These are phyloP conservation scores for Psilocybe cyanescens DNA, from an alignment of 768 basidiomycete genomes.

Conservation along the genomic window DNA sequence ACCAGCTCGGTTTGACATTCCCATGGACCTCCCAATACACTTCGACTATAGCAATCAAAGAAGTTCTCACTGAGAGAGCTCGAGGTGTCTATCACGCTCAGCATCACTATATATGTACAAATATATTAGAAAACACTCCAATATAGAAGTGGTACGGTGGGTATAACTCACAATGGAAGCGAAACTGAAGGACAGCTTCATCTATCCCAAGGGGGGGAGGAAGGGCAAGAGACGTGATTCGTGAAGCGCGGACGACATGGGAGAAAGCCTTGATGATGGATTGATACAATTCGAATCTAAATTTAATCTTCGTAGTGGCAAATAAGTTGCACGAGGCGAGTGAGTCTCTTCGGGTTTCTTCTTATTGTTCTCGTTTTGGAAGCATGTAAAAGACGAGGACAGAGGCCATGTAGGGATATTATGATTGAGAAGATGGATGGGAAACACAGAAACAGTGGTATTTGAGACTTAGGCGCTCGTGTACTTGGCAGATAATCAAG, in stretches of 20 bases:
- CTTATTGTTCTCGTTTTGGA: background rate
- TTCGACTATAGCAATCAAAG: background rate
- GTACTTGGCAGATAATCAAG: background rate
- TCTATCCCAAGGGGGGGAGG: constrained; percentile 1
- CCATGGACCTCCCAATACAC: background rate
- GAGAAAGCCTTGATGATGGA: constrained; percentile 4
- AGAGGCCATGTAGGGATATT: background rate
- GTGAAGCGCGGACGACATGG: constrained; percentile 5
- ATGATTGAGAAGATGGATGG: background rate
- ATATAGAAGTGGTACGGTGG: background rate
- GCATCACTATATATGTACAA: background rate
- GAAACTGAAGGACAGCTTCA: background rate
- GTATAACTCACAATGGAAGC: background rate
- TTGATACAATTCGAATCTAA: background rate
- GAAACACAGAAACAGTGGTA: background rate
- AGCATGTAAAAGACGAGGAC: background rate
- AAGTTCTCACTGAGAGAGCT: background rate
- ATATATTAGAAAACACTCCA: background rate
- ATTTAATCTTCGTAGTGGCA: background rate
- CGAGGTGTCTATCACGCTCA: background rate
- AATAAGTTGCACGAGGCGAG: background rate
- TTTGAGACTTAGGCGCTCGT: background rate
- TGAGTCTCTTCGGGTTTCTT: background rate
- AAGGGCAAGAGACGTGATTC: constrained; percentile 2
- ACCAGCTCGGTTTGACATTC: background rate